phyloP scores from a whole-genome alignment of 306 rosid genomes.

The Calophaca sinica region DNA sequence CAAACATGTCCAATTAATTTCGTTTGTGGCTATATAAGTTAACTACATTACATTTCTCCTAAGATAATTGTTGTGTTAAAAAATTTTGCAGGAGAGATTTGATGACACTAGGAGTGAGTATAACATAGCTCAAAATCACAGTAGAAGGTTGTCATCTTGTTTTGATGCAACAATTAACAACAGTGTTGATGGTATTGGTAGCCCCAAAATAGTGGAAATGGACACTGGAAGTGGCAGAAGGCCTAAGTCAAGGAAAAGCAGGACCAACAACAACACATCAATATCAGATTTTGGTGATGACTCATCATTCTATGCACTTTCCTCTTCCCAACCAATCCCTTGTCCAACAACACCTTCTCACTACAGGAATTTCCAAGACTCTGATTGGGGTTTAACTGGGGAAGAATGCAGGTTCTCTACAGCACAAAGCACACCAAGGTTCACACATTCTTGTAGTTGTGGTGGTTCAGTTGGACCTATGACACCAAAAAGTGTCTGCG shows the following conservation, averaged over 20 bases:
- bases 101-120: constrained; percentile 66
- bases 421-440: constrained; percentile 89
- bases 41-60: neutral
- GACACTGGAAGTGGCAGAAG: constrained; percentile 69
- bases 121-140: constrained; percentile 58
- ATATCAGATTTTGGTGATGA: constrained; percentile 71
- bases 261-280: constrained; percentile 61
- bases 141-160: constrained; percentile 71
- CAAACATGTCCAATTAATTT: too few relatives aligned
- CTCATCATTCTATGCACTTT: constrained; percentile 52
- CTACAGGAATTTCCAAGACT: constrained; percentile 57
- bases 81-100: constrained; percentile 70
- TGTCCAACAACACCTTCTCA: constrained; percentile 45
- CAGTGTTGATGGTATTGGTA: constrained; percentile 50
- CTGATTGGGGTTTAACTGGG: constrained; percentile 74
- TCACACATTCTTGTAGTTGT: constrained; percentile 54
- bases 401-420: constrained; percentile 82
- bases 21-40: too few relatives aligned
- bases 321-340: constrained; percentile 63
- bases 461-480: constrained; percentile 49
- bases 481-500: constrained; percentile 69
- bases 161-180: constrained; percentile 56
- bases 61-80: constrained; percentile 11
- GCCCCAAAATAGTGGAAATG: constrained; percentile 87
- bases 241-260: constrained; percentile 70